phyloP scores from a whole-genome alignment of 1,139 yeast genomes.

The Debaryomyces sp. region DNA sequence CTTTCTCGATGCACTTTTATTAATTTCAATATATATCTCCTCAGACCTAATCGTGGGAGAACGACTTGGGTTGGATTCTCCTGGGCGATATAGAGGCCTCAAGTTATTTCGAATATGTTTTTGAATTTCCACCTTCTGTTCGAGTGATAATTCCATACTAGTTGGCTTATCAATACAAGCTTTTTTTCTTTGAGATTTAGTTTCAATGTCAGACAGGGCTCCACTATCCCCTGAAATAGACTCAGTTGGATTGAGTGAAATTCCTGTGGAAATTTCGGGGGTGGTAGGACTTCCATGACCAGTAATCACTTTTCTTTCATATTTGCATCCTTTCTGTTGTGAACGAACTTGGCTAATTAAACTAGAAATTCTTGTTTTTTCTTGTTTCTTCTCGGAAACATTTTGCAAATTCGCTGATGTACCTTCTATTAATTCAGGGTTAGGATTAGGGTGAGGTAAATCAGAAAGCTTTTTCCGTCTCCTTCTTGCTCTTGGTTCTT shows the following conservation, averaged over 20 bases:
- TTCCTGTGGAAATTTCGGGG: not conserved
- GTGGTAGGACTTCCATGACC: not conserved
- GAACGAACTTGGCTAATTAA: slow-evolving; percentile 29
- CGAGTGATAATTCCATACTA: slow-evolving; percentile 33
- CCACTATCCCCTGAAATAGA: slow-evolving; percentile 13
- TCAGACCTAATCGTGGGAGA: slow-evolving; percentile 25
- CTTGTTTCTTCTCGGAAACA: not conserved
- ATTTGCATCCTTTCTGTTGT: not conserved
- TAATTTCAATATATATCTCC: slow-evolving; percentile 37
- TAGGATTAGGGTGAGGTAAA: slow-evolving; percentile 9
- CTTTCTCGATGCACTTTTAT: slow-evolving; percentile 44
- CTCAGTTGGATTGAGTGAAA: slow-evolving; percentile 13
- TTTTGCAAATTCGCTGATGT: not conserved
- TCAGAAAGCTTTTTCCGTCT: slow-evolving; percentile 23
- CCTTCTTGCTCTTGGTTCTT: slow-evolving; percentile 24
- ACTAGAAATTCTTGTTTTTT: slow-evolving; percentile 22
- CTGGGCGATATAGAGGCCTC: slow-evolving; percentile 48
- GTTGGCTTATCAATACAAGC: not conserved
- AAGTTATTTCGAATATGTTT: slow-evolving; percentile 52
- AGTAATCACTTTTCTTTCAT: not conserved
- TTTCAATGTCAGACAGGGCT: slow-evolving; percentile 13
- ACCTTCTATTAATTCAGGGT: slow-evolving; percentile 5
- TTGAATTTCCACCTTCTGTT: slow-evolving; percentile 55
- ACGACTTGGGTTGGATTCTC: slow-evolving; percentile 9
- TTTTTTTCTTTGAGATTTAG: slow-evolving; percentile 1